Conservation (phyloP, 139 green algal genomes). For the Asterochloris sp. region DNA sequence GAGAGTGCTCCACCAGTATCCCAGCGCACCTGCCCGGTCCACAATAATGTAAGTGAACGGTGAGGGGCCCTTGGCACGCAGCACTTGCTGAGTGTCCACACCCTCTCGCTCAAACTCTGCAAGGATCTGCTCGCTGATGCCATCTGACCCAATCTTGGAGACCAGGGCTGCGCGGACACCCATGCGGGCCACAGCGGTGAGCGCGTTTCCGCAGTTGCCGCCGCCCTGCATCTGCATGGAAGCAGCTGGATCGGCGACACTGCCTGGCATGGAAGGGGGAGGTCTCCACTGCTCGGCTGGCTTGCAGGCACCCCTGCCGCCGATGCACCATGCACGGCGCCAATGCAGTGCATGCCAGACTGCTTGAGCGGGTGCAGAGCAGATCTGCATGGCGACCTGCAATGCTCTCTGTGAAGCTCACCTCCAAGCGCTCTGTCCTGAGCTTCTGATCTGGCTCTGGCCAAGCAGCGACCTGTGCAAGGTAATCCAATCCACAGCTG, state of each 20-base stretch:
- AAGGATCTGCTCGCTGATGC: slow-evolving; percentile 75
- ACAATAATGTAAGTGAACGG: slow-evolving; percentile 99
- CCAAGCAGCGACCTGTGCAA: slow-evolving; percentile 78
- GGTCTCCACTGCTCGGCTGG: background rate
- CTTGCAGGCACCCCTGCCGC: background rate
- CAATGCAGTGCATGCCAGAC: background rate
- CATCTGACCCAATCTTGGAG: slow-evolving; percentile 84
- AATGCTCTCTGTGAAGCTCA: slow-evolving; percentile 11
- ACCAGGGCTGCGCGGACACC: slow-evolving; percentile 72
- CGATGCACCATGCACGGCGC: background rate
- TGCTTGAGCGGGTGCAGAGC: background rate
- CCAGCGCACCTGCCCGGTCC: slow-evolving; percentile 59
- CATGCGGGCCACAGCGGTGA: slow-evolving; percentile 87
- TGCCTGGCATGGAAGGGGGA: background rate
- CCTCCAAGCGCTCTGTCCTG: slow-evolving; percentile 79
- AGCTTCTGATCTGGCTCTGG: slow-evolving; percentile 91
- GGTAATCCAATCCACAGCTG: slow-evolving; percentile 82
- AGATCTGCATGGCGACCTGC: background rate
- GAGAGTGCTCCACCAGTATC: background rate
- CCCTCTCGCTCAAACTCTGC: slow-evolving; percentile 85
- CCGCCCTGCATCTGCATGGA: slow-evolving; percentile 74
- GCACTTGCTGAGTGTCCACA: slow-evolving; percentile 60
- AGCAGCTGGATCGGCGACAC: background rate
- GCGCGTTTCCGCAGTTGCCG: slow-evolving; percentile 92
- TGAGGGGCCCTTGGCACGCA: slow-evolving; percentile 58